Evolutionary conservation across 1,139 yeast species (phyloP), one percentile per base, ranked within the genome.

Genomic region (Saccharomyces hybrid): DNA sequence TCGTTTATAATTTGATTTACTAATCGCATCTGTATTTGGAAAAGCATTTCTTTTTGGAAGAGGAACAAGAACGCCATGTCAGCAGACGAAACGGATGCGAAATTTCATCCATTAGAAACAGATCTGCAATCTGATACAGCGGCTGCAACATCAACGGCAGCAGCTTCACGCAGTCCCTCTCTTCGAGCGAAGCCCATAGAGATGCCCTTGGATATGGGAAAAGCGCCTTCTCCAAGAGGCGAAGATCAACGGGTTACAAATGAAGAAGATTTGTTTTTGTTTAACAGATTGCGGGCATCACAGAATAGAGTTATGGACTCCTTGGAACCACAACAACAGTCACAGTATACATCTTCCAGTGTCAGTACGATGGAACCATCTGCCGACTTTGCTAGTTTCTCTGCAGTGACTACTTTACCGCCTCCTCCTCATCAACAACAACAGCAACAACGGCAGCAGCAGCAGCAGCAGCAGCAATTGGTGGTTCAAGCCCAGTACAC

Each of bases 81-180:
- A 20, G 44, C 44, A 38, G 44, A 38, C 44, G 44, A 38, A 38
- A 38, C 44, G 25, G 44, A 38, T 38, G 44, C 44, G 44, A 38
- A 38, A 38, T 38, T 16, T 16, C 44, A 38, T 20, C 44, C 44
- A 9, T 38, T 38, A 5, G 44, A 38, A 38, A 20, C 25, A 38
- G 44, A 38, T 4, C 44, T 38, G 44, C 44, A 38, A 38, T 38
- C 44, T 38, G 44, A 20, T 20, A 13, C 44, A 20, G 44, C 44
- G 11, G 25, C 44, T 9, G 26, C 25, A 16, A 26, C 4, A 23
- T 23, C 44, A 20, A 26, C 44, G 11, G 25, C 44, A 20, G 26
- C 25, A 16, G 44, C 9, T 38, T 38, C 44, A 9, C 44, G 25
- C 25, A 38, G 44, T 20, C 25, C 44, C 3, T 38, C 44, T 20